These are phyloP conservation scores for Alnus rubra DNA, from an alignment of 306 rosid genomes.

Conservation along the genomic window DNA sequence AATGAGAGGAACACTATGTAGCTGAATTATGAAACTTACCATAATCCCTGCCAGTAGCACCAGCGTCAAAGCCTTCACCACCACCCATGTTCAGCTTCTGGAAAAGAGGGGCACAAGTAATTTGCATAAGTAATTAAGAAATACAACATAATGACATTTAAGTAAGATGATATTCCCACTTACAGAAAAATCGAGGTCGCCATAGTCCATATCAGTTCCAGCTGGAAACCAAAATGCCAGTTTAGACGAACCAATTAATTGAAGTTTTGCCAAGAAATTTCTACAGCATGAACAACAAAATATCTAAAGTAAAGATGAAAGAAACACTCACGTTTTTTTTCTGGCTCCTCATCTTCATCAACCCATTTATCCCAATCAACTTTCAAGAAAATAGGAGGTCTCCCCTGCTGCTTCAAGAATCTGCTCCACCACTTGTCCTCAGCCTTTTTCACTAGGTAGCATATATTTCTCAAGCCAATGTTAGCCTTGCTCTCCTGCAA, in stretches of 20 bases:
- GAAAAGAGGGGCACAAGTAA: background rate
- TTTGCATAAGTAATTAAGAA: background rate
- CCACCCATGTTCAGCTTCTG: slow-evolving; percentile 40
- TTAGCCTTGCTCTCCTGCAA: slow-evolving; percentile 62
- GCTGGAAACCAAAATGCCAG: slow-evolving; percentile 34
- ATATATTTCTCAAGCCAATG: slow-evolving; percentile 55
- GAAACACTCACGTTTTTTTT: slow-evolving; percentile 29
- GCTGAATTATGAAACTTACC: slow-evolving; percentile 17
- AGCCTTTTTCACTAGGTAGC: slow-evolving; percentile 52
- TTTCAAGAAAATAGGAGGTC: slow-evolving; percentile 59
- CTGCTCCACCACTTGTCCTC: slow-evolving; percentile 72
- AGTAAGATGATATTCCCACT: slow-evolving; percentile 2
- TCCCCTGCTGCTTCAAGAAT: slow-evolving; percentile 61
- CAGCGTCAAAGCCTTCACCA: slow-evolving; percentile 19
- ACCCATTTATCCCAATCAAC: slow-evolving; percentile 88
- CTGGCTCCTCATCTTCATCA: slow-evolving; percentile 76
- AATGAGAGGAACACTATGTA: background rate
- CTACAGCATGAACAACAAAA: background rate
- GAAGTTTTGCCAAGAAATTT: slow-evolving; percentile 5
- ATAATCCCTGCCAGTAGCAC: slow-evolving; percentile 23
- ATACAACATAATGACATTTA: background rate
- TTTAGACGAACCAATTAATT: background rate
- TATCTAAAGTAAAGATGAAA: background rate
- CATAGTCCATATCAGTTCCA: slow-evolving; percentile 47
- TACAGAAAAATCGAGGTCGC: slow-evolving; percentile 60